Evolutionary conservation across 2,329 filamentous ascomycete species (phyloP).

Genomic region (Trichoderma pleuroti): DNA sequence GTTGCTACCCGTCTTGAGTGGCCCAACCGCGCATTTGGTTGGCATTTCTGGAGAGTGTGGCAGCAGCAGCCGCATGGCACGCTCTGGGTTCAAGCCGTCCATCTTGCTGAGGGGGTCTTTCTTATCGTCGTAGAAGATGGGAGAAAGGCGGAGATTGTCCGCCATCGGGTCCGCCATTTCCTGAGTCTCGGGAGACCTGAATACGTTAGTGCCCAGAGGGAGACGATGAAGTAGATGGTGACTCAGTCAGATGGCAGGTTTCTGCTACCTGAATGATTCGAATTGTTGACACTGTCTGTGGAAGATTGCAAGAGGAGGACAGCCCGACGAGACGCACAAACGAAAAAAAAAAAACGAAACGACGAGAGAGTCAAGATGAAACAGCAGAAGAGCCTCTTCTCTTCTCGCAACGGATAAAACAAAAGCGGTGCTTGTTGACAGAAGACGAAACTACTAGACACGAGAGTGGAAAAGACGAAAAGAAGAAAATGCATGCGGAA

Average conservation of each 20-base stretch:
- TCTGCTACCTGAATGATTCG: neutral
- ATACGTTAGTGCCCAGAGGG: neutral
- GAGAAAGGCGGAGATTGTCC: neutral
- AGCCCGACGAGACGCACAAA: neutral
- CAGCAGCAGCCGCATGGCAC: slow-evolving; percentile 25
- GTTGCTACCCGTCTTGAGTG: slow-evolving; percentile 12
- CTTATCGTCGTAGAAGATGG: neutral
- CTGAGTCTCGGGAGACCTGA: neutral
- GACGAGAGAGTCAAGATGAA: too few relatives aligned
- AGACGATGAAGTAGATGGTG: neutral
- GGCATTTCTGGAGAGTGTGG: slow-evolving; percentile 15
- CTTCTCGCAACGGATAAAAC: too few relatives aligned
- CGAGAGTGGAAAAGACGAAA: neutral
- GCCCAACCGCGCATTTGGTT: neutral
- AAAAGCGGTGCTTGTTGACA: neutral
- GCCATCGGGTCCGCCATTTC: neutral
- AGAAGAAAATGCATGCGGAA: neutral
- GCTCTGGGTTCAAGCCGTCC: slow-evolving; percentile 29
- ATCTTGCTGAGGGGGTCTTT: neutral
- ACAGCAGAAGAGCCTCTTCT: neutral
- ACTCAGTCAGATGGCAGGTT: neutral
- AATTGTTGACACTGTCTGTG: too few relatives aligned
- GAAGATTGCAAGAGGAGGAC: neutral
- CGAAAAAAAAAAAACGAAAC: fast-evolving
- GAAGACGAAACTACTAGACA: neutral